Conservation (phyloP, 331 rosid genomes). For the Prunus yedoensis region DNA sequence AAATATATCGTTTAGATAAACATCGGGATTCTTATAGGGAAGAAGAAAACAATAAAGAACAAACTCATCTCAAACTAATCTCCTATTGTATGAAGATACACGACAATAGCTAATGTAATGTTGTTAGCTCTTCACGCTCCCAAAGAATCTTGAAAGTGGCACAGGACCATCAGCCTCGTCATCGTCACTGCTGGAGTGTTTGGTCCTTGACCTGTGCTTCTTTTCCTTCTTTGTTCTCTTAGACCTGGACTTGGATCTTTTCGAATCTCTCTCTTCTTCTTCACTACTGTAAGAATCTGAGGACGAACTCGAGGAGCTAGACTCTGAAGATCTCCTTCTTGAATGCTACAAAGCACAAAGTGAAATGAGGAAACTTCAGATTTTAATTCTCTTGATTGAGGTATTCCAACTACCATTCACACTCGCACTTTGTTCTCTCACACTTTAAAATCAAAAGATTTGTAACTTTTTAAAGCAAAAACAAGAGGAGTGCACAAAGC, state of each 20-base stretch:
- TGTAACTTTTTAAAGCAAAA: background rate
- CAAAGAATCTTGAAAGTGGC: conserved; percentile 92
- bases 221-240: conserved; percentile 82
- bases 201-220: conserved; percentile 68
- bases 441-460: background rate
- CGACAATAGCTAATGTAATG: conserved; percentile 29
- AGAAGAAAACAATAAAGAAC: conserved; percentile 10
- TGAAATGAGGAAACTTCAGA: conserved; percentile 9
- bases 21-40: conserved; percentile 11
- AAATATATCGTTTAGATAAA: conserved; percentile 30
- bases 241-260: conserved; percentile 83
- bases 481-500: background rate
- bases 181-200: conserved; percentile 45
- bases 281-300: conserved; percentile 65
- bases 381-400: background rate
- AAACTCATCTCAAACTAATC: conserved; percentile 29
- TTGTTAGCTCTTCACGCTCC: conserved; percentile 48
- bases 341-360: conserved; percentile 60
- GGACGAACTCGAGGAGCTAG: conserved; percentile 71
- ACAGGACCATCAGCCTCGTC: conserved; percentile 75
- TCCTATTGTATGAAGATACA: conserved; percentile 40
- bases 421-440: background rate
- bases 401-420: background rate
- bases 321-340: conserved; percentile 69
- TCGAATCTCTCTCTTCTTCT: conserved; percentile 66